Percentiles rank a stretch among this genome's conserved stretches.
These are phyloP conservation scores for Cinnamomum chago DNA, from an alignment of 164 flowering plant genomes.

Conservation along the genomic window DNA sequence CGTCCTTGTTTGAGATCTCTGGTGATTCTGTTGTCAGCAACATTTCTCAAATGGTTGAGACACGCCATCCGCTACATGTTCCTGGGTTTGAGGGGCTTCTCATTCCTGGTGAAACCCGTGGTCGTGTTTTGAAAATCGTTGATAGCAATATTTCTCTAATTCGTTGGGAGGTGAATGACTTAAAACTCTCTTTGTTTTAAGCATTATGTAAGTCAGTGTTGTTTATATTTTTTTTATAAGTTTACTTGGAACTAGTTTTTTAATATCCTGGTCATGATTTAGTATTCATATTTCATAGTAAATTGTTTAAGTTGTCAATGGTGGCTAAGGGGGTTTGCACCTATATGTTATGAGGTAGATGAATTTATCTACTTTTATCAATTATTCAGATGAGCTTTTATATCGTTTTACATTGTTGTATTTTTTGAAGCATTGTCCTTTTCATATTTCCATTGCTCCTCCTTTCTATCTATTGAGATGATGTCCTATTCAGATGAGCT, in stretches of 20 bases:
- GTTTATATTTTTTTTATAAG: too few species aligned
- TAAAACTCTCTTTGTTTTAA: background rate
- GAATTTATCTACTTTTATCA: too few species aligned
- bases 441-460: too few species aligned
- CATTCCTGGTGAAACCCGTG: constrained; percentile 72
- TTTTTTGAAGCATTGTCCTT: too few species aligned
- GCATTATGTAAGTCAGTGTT: background rate
- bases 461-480: too few species aligned
- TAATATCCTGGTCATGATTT: background rate
- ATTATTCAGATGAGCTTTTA: too few species aligned
- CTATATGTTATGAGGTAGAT: background rate
- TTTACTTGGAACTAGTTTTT: background rate
- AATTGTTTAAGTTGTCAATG: background rate
- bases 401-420: too few species aligned
- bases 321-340: background rate
- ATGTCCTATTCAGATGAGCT: too few species aligned
- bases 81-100: constrained; percentile 74
- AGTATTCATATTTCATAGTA: too few species aligned
- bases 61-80: constrained; percentile 45
- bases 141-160: constrained; percentile 61
- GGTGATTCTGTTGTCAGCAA: constrained; percentile 34
- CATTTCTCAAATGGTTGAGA: constrained; percentile 49
- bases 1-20: constrained; percentile 58
- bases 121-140: constrained; percentile 62
- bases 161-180: constrained; percentile 81